Evolutionary conservation across 257 asterid genomes (phyloP), one percentile per base, ranked within the genome.

Genomic region (Echium plantagineum): DNA sequence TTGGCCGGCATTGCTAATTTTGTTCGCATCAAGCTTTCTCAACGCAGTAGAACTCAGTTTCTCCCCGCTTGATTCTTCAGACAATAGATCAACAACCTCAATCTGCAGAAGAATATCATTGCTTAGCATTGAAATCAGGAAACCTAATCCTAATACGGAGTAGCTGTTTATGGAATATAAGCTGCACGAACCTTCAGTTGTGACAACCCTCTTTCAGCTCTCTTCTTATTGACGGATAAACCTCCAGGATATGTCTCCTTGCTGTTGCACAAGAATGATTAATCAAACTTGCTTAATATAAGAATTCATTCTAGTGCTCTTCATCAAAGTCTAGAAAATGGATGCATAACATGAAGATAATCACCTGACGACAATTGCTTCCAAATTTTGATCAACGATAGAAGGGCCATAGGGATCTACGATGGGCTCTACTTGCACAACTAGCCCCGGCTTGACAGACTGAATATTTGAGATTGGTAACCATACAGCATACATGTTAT

Each of bases 221-320:
- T 82, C 82, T 68, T 91, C 77, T 72, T 83, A 63, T 91, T 88
- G 15, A 91, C 96, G 0, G 94, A 83, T 57, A 91, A 57, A 53
- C 95, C 98, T 26, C 98, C 98, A 0, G 86, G 74, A 49, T 64
- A 71, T 24, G 98, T 91, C 71, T 91, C 96, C 81, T 88, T 91
- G 82, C 96, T 88, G 85, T 68, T 26, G 65, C 66, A 35, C 32
- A 22, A 24, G 15, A 56, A 22, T 21, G 8, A 21, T 56, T 56
- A 56, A 20, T 19, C 17, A 56, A 22, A 42, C 1, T 10, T 28
- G 5, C 7, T 28, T 28, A 6, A 28, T 1, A 12, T 7, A 35
- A 35, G 46, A 35, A 35, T 35, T 7, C 46, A 35, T 35, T 7
- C 9, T 35, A 35, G 0, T 35, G 2, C 46, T 7, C 10, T 32